Percentiles rank a stretch among this genome's conserved stretches.
These are phyloP conservation scores for Talaromyces sp. DNA, from an alignment of 2,329 filamentous ascomycete genomes.

Conservation along the genomic window DNA sequence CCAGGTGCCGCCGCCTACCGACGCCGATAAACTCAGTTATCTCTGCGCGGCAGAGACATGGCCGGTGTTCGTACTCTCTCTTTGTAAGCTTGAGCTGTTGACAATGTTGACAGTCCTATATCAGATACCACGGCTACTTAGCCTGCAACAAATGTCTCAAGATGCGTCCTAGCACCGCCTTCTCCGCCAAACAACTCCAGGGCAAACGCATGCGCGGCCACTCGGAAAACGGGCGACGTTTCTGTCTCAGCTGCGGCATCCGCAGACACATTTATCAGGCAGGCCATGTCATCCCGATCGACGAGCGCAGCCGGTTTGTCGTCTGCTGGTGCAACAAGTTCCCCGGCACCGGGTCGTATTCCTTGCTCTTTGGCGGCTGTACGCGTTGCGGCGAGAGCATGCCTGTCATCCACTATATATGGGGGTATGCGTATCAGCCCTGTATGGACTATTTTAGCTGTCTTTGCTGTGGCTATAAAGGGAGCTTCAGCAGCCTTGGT, in stretches of 20 bases:
- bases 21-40: neutral
- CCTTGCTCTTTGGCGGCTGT: slow-evolving; percentile 6
- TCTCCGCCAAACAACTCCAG: neutral
- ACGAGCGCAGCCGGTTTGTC: neutral
- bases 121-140: slow-evolving; percentile 4
- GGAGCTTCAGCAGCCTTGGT: neutral
- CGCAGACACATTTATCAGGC: slow-evolving; percentile 7
- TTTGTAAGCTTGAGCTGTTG: neutral
- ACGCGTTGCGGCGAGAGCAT: neutral
- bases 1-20: neutral
- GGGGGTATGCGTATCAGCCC: slow-evolving; percentile 4
- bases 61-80: slow-evolving; percentile 3
- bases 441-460: slow-evolving; percentile 6
- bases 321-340: slow-evolving; percentile 9
- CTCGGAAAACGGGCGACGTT: slow-evolving; percentile 4
- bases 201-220: slow-evolving; percentile 6
- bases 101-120: neutral
- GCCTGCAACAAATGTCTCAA: slow-evolving; percentile 10
- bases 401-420: slow-evolving; percentile 7
- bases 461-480: slow-evolving; percentile 1
- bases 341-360: neutral
- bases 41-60: slow-evolving; percentile 6
- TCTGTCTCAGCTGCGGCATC: slow-evolving; percentile 10
- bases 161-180: slow-evolving; percentile 1
- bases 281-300: slow-evolving; percentile 3